Conservation (phyloP, 306 rosid species). For the Vigna mungo region DNA sequence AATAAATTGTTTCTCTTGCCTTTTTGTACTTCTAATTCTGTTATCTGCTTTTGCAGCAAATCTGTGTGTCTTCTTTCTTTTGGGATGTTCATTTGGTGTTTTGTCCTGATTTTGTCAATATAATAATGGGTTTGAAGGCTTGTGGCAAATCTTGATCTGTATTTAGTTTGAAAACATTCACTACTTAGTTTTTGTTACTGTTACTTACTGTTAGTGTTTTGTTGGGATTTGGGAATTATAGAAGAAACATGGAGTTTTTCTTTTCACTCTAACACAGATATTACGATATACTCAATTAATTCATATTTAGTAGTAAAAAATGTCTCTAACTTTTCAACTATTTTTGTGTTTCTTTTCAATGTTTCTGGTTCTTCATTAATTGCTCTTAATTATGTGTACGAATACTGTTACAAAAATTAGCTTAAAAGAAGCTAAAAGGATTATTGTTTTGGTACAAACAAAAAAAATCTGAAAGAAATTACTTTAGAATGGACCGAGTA, state of each 20-base stretch:
- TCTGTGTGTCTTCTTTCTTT: constrained; percentile 19
- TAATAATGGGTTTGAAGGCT: constrained; percentile 16
- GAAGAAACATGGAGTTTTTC: neutral
- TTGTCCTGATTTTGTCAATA: constrained; percentile 34
- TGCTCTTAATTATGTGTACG: no score
- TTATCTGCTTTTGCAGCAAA: constrained; percentile 27
- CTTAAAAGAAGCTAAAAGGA: no score
- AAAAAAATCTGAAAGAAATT: no score
- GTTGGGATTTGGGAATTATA: constrained; percentile 34
- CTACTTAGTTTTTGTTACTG: constrained; percentile 7
- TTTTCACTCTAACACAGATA: neutral
- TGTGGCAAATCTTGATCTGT: constrained; percentile 27
- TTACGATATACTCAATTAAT: no score
- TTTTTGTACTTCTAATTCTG: constrained; percentile 29
- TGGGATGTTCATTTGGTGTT: constrained; percentile 25
- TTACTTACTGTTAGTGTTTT: neutral
- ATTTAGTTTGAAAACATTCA: constrained; percentile 16
- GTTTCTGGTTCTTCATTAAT: no score
- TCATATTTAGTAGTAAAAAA: no score
- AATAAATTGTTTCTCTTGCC: constrained; percentile 1
- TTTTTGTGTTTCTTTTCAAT: no score
- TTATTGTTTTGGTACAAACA: no score
- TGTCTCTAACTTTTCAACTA: no score
- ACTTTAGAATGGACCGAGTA: neutral
- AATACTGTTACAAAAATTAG: no score